Base-by-base conservation (phyloP, 2,329 filamentous ascomycete genomes). In the Tolypocladium pustulatum region DNA sequence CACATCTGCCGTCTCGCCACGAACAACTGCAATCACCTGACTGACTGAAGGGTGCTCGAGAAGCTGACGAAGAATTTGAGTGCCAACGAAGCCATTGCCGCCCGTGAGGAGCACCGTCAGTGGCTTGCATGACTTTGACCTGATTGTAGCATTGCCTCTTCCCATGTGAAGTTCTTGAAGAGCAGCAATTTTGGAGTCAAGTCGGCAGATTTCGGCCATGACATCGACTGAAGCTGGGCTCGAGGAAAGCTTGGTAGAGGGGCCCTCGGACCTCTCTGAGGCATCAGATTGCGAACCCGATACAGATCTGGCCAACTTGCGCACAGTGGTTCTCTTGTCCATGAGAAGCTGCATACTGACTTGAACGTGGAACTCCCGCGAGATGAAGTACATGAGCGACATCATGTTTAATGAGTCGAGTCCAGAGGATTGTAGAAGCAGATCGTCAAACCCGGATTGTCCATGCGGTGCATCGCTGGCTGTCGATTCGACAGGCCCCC, bases 21-120 rank as follows among this genome's bases (percentile, higher is more conserved):
- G 57, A 20, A 60, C 55, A 15, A 61, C 10, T 10, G 58, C 54
- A 7, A 60, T 59, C 7, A 61, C 60, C 1, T 27, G 54, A 34
- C 43, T 5, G 36, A 60, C 54, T 5, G 34, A 30, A 8, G 10
- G 13, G 9, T 60, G 37, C 34, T 60, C 59, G 8, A 61, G 57
- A n/a, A 58, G 55, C 12, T 60, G 60, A 17, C 60, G 60, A 36
- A 61, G 46, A 2, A 61, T 56, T 36, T 61, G 46, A 15, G 55
- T 58, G 49, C 60, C 60, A 13, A 61, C 58, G 52, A 56, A 61
- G 2, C 60, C 60, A 37, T 56, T 61, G 51, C 32, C 54, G 20
- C 60, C 60, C 1, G 60, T 61, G 2, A 61, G 55, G 15, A 61
- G 37, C 4, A 61, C 57, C 8, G 54, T 60, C 40, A 55, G 13